These are phyloP conservation scores for Fusarium neocosmosporiellum DNA, from an alignment of 2,329 filamentous ascomycete genomes.

Conservation along the genomic window DNA sequence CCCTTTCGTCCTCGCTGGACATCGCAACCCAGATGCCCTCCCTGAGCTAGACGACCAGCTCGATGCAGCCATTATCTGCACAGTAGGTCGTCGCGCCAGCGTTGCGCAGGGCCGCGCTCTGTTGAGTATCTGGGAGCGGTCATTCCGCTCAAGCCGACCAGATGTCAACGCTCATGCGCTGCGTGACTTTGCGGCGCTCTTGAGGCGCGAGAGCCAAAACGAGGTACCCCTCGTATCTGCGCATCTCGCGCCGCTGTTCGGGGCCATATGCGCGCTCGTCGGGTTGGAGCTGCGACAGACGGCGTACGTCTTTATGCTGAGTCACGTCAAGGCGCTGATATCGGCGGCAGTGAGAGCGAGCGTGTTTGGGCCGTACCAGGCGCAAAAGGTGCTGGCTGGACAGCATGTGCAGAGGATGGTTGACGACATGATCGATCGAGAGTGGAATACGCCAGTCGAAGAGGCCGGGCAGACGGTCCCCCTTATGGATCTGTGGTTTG, in stretches of 20 bases:
- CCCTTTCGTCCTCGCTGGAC: slow-evolving; percentile 78
- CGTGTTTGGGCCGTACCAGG: slow-evolving; percentile 84
- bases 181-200: slow-evolving; percentile 50
- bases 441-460: slow-evolving; percentile 69
- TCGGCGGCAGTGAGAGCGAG: slow-evolving; percentile 82
- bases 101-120: slow-evolving; percentile 81
- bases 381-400: slow-evolving; percentile 77
- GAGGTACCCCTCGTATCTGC: slow-evolving; percentile 62
- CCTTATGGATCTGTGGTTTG: slow-evolving; percentile 84
- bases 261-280: slow-evolving; percentile 71
- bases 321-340: slow-evolving; percentile 80
- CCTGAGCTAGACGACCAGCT: slow-evolving; percentile 76
- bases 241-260: slow-evolving; percentile 78
- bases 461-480: slow-evolving; percentile 81
- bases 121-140: slow-evolving; percentile 80
- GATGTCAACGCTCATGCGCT: slow-evolving; percentile 45
- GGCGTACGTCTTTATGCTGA: slow-evolving; percentile 80
- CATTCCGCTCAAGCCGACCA: slow-evolving; percentile 61
- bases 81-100: slow-evolving; percentile 81
- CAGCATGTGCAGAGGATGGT: slow-evolving; percentile 68
- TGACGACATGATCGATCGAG: slow-evolving; percentile 65
- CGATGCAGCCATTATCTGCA: slow-evolving; percentile 81
- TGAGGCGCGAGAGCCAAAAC: slow-evolving; percentile 45
- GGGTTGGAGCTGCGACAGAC: slow-evolving; percentile 71
- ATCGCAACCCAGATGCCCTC: slow-evolving; percentile 65